Base-by-base conservation (phyloP, 768 basidiomycete genomes). In the Phylloporus sp. region DNA sequence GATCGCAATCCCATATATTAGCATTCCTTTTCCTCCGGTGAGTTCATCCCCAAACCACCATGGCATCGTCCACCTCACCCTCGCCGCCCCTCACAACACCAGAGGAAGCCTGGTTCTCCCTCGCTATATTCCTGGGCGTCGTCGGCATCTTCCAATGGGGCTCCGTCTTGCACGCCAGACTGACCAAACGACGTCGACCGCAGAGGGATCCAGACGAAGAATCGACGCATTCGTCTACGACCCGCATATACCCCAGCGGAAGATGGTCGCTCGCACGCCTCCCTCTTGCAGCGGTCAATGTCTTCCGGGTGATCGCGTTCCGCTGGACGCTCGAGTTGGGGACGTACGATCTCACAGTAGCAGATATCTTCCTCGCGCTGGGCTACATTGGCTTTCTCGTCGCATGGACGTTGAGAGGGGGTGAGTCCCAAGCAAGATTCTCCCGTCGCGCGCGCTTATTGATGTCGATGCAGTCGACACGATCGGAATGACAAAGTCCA, bases 241-340 rank as follows among this genome's bases (percentile, higher is more conserved):
- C 38, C 9, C 38, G 22, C 22, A n/a, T 22, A 6, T 37, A 48
- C 58, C 10, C 10, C 18, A 6, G 64, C 62, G 20, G 59, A 61
- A 17, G 62, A 54, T 9, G 75, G 74, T 63, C 71, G 64, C 48
- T 72, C 66, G 32, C 56, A 24, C 66, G 69, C 23, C 46, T 73
- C 9, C 68, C 70, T 1, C 49, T 56, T n/a, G 75, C 72, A 2
- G 23, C 69, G 18, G 58, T 69, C 27, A 69, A 77, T 11, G 60
- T 59, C 7, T 79, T 79, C 60, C 71, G 73, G 18, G 72, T 79
- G 18, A 46, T 74, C 17, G 71, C 72, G 7, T 81, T 80, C 55
- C 74, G 80, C 13, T 68, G 66, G 57, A 72, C 69, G 4, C 48
- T 80, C 28, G 68, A 74, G 14, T 64, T 78, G 18, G 77, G 76